These are phyloP conservation scores for Calonectria naviculata DNA, from an alignment of 2,329 filamentous ascomycete species.

Conservation along the genomic window DNA sequence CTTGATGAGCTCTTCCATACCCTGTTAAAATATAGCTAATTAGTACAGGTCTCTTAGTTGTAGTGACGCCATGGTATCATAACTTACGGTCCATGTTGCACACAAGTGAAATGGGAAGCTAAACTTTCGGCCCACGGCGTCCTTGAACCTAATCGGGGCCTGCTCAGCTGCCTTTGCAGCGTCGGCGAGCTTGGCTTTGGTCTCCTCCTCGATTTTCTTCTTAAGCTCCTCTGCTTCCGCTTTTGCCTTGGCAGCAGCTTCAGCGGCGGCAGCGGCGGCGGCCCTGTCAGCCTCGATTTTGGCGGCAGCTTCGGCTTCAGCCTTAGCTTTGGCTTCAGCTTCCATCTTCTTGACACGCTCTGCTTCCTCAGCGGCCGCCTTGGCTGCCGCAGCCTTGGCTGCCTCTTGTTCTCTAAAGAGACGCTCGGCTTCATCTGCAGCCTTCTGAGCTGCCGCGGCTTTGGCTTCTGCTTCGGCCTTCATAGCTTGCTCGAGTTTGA, in stretches of 20 bases:
- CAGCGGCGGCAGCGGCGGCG: constrained; percentile 50
- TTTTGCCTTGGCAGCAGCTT: constrained; percentile 63
- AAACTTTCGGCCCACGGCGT: constrained; percentile 91
- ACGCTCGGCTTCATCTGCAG: constrained; percentile 56
- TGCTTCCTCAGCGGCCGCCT: constrained; percentile 48
- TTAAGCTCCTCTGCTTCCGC: constrained; percentile 69
- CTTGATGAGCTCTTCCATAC: constrained; percentile 88
- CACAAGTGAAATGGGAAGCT: constrained; percentile 91
- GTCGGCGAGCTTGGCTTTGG: constrained; percentile 60
- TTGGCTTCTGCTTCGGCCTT: constrained; percentile 55
- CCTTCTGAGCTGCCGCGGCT: constrained; percentile 52
- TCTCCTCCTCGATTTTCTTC: constrained; percentile 67
- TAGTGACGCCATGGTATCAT: neutral
- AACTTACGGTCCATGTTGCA: constrained; percentile 82
- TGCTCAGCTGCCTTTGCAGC: constrained; percentile 69
- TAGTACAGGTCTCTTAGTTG: neutral
- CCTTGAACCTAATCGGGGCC: constrained; percentile 87
- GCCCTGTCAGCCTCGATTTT: constrained; percentile 57
- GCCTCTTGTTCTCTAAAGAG: constrained; percentile 51
- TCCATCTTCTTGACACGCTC: constrained; percentile 57
- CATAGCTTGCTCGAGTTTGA: constrained; percentile 54
- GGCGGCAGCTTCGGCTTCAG: constrained; percentile 48
- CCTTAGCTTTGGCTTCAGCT: constrained; percentile 52
- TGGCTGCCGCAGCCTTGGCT: constrained; percentile 54
- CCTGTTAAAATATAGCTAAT: constrained; percentile 59